Conservation (phyloP, 169 alveolate species). For the Eimeria necatrix region DNA sequence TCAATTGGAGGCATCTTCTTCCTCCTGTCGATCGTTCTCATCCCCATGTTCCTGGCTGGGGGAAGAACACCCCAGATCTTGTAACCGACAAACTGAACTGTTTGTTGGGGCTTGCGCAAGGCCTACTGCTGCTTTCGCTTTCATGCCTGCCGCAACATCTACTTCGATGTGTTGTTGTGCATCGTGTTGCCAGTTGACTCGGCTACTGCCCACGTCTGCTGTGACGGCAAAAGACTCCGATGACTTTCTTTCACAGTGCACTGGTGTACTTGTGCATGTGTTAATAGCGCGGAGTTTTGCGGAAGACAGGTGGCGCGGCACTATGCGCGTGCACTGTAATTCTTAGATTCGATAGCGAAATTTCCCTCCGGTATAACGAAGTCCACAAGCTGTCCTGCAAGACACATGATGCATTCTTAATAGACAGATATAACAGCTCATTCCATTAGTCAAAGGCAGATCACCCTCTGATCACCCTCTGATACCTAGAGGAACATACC, state of each 20-base stretch:
- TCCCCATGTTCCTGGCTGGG: conserved; percentile 78
- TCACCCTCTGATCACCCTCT: too few species aligned
- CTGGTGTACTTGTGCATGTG: conserved; percentile 59
- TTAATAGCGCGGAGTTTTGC: neutral
- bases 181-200: conserved; percentile 28
- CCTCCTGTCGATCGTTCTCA: conserved; percentile 77
- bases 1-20: conserved; percentile 80
- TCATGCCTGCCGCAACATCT: neutral
- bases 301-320: neutral
- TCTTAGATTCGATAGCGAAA: conserved; percentile 38
- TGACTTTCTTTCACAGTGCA: conserved; percentile 53
- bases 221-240: conserved; percentile 48
- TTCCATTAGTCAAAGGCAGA: too few species aligned
- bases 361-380: conserved; percentile 74
- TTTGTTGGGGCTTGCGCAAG: conserved; percentile 25
- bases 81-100: conserved; percentile 34
- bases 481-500: neutral
- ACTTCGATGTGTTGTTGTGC: neutral
- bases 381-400: conserved; percentile 62
- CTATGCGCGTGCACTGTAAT: neutral
- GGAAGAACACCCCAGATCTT: conserved; percentile 75
- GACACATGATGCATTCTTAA: too few species aligned
- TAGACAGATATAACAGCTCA: too few species aligned
- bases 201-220: conserved; percentile 20
- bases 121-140: neutral